A percentile compares a stretch with the other conserved stretches of the same genome.
Conservation (phyloP, 352 stramenopile genomes). For the Saprolegnia parasitica region DNA sequence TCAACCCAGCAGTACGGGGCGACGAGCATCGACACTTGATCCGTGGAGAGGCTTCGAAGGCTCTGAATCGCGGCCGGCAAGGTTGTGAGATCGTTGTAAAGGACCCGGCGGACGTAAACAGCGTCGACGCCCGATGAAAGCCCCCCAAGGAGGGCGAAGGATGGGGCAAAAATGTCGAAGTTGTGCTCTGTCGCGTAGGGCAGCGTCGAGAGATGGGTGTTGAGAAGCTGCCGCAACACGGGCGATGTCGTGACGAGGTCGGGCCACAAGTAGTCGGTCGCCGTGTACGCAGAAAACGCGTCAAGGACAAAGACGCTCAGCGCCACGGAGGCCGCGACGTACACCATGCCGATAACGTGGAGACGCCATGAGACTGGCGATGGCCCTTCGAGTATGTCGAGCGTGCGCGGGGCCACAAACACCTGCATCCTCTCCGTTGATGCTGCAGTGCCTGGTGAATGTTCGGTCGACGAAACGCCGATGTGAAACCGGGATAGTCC, state of each 20-base stretch:
- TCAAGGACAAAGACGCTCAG: background rate
- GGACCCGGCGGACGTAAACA: background rate
- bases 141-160: background rate
- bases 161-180: background rate
- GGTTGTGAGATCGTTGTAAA: background rate
- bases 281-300: background rate
- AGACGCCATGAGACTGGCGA: no score
- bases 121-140: background rate
- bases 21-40: background rate
- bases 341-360: background rate
- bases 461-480: no score
- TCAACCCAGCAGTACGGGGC: slow-evolving; percentile 21
- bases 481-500: no score
- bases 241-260: background rate
- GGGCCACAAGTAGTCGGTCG: background rate
- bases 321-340: background rate
- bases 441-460: no score
- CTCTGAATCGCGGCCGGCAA: background rate
- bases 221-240: background rate
- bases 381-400: no score
- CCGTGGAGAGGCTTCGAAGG: background rate
- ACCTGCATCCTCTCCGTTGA: no score
- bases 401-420: no score
- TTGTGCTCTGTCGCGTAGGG: background rate
- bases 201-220: background rate